Conservation (phyloP, 2,329 filamentous ascomycete species). For the Alternaria gaisen region DNA sequence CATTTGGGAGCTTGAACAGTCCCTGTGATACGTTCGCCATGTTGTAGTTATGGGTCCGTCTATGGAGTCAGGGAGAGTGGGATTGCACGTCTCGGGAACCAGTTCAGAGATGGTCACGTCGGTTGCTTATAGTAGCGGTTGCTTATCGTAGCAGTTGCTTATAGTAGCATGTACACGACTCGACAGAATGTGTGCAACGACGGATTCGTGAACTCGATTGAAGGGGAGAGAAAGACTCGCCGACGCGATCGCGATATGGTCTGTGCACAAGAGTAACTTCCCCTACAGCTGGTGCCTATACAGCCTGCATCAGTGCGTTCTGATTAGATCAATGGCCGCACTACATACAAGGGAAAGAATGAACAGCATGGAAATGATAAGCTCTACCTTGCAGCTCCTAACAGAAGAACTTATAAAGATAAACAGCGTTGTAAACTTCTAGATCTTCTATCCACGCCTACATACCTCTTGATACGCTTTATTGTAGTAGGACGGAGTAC, state of each 20-base stretch:
- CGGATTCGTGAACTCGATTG: background rate
- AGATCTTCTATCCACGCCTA: too few species aligned
- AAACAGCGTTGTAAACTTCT: too few species aligned
- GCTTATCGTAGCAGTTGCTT: too few species aligned
- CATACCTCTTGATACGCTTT: too few species aligned
- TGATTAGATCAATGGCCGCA: background rate
- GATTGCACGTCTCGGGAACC: background rate
- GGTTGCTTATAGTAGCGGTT: too few species aligned
- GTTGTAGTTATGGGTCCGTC: background rate
- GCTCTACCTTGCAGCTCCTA: too few species aligned
- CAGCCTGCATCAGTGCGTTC: background rate
- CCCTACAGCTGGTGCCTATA: background rate
- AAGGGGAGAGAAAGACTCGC: background rate
- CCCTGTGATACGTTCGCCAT: background rate
- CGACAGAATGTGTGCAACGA: background rate
- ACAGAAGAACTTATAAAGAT: too few species aligned
- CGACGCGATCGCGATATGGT: background rate
- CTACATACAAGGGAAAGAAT: too few species aligned
- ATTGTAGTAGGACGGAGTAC: too few species aligned
- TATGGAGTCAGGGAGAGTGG: background rate
- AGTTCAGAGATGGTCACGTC: background rate
- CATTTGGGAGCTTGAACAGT: background rate
- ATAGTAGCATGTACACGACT: too few species aligned
- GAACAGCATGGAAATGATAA: too few species aligned
- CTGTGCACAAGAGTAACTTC: background rate